phyloP scores from a whole-genome alignment of 306 rosid genomes.

The Vigna reflexopilosa region DNA sequence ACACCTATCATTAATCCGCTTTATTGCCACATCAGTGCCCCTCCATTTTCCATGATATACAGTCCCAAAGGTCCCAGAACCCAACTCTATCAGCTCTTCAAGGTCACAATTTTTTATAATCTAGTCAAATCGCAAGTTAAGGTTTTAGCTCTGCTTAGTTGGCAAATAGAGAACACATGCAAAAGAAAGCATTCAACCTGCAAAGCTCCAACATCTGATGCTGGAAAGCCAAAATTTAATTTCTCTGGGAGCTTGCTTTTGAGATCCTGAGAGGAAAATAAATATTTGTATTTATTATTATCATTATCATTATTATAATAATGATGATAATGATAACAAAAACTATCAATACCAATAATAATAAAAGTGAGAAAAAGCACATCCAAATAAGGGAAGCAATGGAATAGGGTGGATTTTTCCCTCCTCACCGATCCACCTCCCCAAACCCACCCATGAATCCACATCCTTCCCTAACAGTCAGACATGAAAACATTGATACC shows the following conservation, averaged over 20 bases:
- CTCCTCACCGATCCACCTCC: not conserved
- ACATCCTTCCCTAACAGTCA: not conserved
- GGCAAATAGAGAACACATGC: conserved; percentile 32
- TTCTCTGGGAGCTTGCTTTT: conserved; percentile 62
- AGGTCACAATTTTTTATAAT: conserved; percentile 85
- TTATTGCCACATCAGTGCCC: conserved; percentile 95
- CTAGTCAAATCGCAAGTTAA: conserved; percentile 48
- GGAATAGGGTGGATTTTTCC: not conserved
- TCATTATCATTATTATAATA: not conserved
- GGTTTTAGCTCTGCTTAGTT: conserved; percentile 33
- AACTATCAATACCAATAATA: not conserved
- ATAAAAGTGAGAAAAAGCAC: not conserved
- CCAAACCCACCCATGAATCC: not conserved
- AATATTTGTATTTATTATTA: not conserved
- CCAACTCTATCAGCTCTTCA: conserved; percentile 72
- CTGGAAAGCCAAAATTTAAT: conserved; percentile 71
- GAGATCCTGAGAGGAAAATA: conserved; percentile 56
- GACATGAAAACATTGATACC: conserved; percentile 4
- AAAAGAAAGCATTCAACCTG: conserved; percentile 64
- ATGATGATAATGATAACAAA: not conserved
- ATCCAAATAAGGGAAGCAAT: not conserved
- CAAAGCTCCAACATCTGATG: conserved; percentile 77
- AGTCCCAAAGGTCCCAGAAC: conserved; percentile 64
- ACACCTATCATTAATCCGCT: conserved; percentile 89
- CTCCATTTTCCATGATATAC: conserved; percentile 98